Evolutionary conservation across 495 filamentous ascomycete genomes (phyloP).

Genomic region (Hypoxylon intermedium): DNA sequence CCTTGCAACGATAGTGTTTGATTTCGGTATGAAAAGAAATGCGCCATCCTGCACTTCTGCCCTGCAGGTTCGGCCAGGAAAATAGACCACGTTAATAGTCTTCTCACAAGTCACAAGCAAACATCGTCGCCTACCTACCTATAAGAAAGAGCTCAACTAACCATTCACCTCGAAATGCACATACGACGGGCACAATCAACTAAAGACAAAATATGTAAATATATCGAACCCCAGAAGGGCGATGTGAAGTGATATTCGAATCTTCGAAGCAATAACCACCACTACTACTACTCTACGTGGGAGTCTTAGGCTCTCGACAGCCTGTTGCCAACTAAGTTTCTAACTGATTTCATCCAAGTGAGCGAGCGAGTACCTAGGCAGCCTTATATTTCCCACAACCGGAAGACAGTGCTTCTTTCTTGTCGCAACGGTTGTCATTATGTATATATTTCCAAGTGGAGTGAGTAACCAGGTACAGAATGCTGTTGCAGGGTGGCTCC

Average conservation of each 20-base stretch:
- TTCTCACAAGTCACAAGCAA: too few species aligned
- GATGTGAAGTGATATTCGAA: conserved; percentile 10
- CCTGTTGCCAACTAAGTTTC: conserved; percentile 9
- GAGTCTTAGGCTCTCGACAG: conserved; percentile 15
- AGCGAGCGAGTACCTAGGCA: conserved; percentile 14
- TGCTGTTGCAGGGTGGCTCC: too few species aligned
- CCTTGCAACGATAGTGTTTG: too few species aligned
- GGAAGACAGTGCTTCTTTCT: neutral
- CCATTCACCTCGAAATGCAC: too few species aligned
- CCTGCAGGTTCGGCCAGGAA: too few species aligned
- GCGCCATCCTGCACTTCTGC: too few species aligned
- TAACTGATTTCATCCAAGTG: conserved; percentile 9
- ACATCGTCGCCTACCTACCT: too few species aligned
- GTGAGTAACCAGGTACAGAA: neutral
- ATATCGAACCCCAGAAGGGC: neutral
- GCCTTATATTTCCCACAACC: conserved; percentile 9
- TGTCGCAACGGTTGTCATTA: conserved; percentile 6
- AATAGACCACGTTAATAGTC: too few species aligned
- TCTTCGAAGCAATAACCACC: conserved; percentile 3
- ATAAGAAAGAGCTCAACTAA: too few species aligned
- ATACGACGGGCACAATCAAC: too few species aligned
- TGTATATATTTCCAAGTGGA: conserved; percentile 20
- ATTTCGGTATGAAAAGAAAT: too few species aligned
- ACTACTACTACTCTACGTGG: conserved; percentile 8
- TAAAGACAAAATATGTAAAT: too few species aligned